Conservation (phyloP, 345 rosid species). For the Theobroma cacao region DNA sequence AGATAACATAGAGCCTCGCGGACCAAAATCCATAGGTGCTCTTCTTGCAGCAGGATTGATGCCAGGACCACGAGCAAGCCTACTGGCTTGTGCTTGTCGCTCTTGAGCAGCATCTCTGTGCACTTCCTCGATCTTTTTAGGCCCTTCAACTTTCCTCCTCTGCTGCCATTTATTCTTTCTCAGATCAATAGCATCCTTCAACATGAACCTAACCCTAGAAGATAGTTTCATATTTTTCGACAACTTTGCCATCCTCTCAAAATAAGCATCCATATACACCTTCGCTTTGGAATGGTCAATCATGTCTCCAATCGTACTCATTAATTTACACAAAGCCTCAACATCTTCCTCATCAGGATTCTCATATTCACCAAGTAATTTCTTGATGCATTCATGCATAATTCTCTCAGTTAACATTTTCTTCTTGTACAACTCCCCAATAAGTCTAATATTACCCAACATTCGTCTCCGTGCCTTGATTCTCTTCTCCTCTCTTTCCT, state of each 20-base stretch:
- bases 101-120: conserved; percentile 99
- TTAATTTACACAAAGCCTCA: conserved; percentile 86
- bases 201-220: conserved; percentile 89
- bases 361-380: conserved; percentile 67
- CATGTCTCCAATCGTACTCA: conserved; percentile 94
- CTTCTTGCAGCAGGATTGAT: conserved; percentile 62
- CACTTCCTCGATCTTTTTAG: conserved; percentile 96
- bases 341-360: conserved; percentile 91
- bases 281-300: conserved; percentile 75
- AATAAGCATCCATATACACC: conserved; percentile 70
- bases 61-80: conserved; percentile 70
- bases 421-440: conserved; percentile 95
- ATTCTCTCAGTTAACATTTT: conserved; percentile 90
- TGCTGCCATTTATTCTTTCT: conserved; percentile 96
- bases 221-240: conserved; percentile 74
- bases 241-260: conserved; percentile 62
- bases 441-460: conserved; percentile 95
- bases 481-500: conserved; percentile 87
- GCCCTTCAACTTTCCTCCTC: conserved; percentile 99
- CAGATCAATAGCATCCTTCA: conserved; percentile 83
- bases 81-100: conserved; percentile 67
- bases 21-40: conserved; percentile 64
- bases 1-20: conserved; percentile 69
- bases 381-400: conserved; percentile 85
- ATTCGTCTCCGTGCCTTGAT: conserved; percentile 80